Conservation (phyloP, 1,284 basidiomycete species). For the Taiwanofungus camphoratus region DNA sequence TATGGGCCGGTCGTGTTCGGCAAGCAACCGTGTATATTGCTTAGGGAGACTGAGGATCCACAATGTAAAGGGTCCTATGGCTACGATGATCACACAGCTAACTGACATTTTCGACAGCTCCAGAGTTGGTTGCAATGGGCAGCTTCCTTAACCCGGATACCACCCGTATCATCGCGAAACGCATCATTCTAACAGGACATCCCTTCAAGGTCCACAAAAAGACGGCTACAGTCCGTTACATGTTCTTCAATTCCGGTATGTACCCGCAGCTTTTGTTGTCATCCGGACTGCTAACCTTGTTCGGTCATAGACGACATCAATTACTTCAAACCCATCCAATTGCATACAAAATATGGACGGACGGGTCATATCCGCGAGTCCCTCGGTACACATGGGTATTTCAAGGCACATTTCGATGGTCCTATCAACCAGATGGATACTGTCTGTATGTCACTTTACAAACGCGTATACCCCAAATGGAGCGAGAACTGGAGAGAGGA, state of each 20-base stretch:
- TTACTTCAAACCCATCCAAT: slow-evolving; percentile 91
- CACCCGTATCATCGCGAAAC: slow-evolving; percentile 88
- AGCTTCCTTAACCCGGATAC: slow-evolving; percentile 87
- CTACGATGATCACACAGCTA: not conserved
- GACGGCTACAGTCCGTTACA: slow-evolving; percentile 95
- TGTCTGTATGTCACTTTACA: slow-evolving; percentile 87
- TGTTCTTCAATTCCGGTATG: slow-evolving; percentile 91
- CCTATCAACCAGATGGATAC: slow-evolving; percentile 96
- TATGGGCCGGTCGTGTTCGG: slow-evolving; percentile 92
- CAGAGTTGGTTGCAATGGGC: slow-evolving; percentile 87
- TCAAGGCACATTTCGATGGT: slow-evolving; percentile 96
- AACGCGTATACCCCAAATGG: slow-evolving; percentile 88
- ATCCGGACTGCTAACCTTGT: slow-evolving; percentile 8
- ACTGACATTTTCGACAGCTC: slow-evolving; percentile 40
- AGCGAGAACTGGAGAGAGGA: slow-evolving; percentile 43
- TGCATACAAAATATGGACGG: slow-evolving; percentile 90
- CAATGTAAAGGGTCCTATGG: slow-evolving; percentile 51
- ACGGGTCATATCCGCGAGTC: slow-evolving; percentile 91
- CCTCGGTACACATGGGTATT: slow-evolving; percentile 97
- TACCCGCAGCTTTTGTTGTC: slow-evolving; percentile 8
- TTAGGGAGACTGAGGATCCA: slow-evolving; percentile 60
- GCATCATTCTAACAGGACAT: slow-evolving; percentile 90
- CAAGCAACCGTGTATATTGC: slow-evolving; percentile 70
- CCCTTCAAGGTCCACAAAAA: slow-evolving; percentile 98
- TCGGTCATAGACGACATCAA: slow-evolving; percentile 69